Conservation (phyloP, 192 early-diverging fungal species). For the Diversispora eburnea region DNA sequence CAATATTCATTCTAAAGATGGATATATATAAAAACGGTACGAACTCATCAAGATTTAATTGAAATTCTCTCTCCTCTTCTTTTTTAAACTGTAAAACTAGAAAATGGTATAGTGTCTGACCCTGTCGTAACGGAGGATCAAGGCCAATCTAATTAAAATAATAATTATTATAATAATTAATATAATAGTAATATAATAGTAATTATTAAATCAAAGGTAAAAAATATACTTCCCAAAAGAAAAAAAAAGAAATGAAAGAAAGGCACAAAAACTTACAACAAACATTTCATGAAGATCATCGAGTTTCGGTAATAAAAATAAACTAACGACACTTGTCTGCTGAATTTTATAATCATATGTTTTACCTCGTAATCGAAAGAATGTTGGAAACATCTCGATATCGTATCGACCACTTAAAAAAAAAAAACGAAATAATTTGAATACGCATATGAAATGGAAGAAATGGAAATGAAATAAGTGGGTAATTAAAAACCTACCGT, state of each 20-base stretch:
- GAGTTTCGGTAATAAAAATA: constrained; percentile 90
- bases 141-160: constrained; percentile 63
- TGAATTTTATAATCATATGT: constrained; percentile 97
- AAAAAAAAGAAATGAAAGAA: background rate
- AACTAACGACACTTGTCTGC: constrained; percentile 75
- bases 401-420: constrained; percentile 84
- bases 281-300: constrained; percentile 91
- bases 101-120: constrained; percentile 93
- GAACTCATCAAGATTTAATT: constrained; percentile 75
- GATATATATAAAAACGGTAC: constrained; percentile 22
- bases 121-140: constrained; percentile 94
- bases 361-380: constrained; percentile 93
- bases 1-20: background rate
- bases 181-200: no score
- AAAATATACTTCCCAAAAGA: background rate
- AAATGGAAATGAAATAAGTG: background rate
- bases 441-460: background rate
- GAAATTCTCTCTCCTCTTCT: constrained; percentile 84
- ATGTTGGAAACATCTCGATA: constrained; percentile 87
- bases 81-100: constrained; percentile 94
- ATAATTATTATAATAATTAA: background rate
- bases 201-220: no score
- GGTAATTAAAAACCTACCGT: constrained; percentile 47
- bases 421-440: background rate
- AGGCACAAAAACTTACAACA: constrained; percentile 43